Base-by-base conservation (phyloP, 2,329 filamentous ascomycete species). In the Pseudopyricularia javanii region DNA sequence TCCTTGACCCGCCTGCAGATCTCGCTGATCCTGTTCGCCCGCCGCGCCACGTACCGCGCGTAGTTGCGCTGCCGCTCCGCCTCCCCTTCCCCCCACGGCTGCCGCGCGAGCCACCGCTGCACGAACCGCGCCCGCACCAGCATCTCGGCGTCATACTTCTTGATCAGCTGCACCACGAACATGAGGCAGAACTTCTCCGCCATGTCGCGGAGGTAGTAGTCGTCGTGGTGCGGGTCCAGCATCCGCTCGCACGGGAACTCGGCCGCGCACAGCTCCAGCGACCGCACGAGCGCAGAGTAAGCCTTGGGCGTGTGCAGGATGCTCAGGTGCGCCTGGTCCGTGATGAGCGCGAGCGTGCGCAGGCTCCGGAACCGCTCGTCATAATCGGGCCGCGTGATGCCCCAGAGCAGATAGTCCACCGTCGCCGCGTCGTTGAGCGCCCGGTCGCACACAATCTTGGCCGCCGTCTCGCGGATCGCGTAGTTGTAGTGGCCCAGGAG, bases 71-170 rank as follows among this genome's bases (percentile, higher is more conserved):
- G 69, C 40, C 74, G 69, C 55, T 81, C 75, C 53, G 77, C 73
- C 2, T 74, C 67, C 1, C 66, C 67, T 17, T 73, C 69, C 20
- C 85, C 86, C 72, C 86, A 90, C 7, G 80, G 78, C 63, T 90
- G 88, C 59, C 79, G 81, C 33, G 73, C 76, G n/a, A 91, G 74
- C 86, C 86, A 91, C 53, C 79, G 80, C 55, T 84, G 81, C 37
- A 91, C 74, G 56, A 91, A 80, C 7, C 75, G 75, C 35, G 83
- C 80, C 62, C 79, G 73, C 53, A 84, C 68, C 17, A 89, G 67
- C 52, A 75, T 75, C 26, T 74, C 72, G 1, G 75, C 68, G 17
- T 79, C 75, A 58, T 79, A 78, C 56, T 78, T 77, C 55, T 73
- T 74, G n/a, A 85, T 71, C 3, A 89, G 68, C 55, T 81, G 73